Evolutionary conservation across 139 green algal species (phyloP), one percentile per base, ranked within the genome.

Genomic region (Chlorokybus atmophyticus): DNA sequence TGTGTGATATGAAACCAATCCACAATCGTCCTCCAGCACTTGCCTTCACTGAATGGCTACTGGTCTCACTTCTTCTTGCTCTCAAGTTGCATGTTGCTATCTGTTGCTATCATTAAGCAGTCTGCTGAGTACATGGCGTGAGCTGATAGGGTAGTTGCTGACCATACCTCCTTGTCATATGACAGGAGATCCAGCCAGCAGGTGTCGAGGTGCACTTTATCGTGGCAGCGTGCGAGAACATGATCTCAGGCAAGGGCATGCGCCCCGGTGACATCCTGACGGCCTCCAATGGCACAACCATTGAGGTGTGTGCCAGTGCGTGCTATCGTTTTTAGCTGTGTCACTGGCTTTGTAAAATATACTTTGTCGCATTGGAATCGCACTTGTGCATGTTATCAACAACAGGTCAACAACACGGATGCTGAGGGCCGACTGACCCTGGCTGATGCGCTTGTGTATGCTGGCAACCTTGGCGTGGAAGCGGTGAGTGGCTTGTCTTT

Each of bases 181-280:
- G n/a, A n/a, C n/a, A n/a, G n/a, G n/a, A n/a, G n/a, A n/a, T n/a
- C n/a, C n/a, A n/a, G n/a, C n/a, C n/a, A n/a, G n/a, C n/a, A n/a
- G n/a, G n/a, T n/a, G n/a, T n/a, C 35, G 59, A 82, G 70, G 74
- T 94, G 6, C 89, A 98, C 74, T 94, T 98, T 69, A 90, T 97
- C 48, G 73, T 88, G 4, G 90, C 90, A 2, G 60, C 80, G 2
- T 98, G 90, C 75, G 90, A 97, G 66, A 98, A 98, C 81, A 95
- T 98, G 90, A 79, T 97, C n/a, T 74, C 72, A 50, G 75, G 74
- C 39, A 66, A 64, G 26, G 89, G 83, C 27, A 76, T 95, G 72
- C 76, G 84, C 0, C 91, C 91, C 0, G 91, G 91, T 4, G 91
- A 98, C 64, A 79, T 99, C 50, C 72, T 98, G 40, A 92, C 79